These are phyloP conservation scores for Leucosporidium scottii DNA, from an alignment of 768 basidiomycete species.

Conservation along the genomic window DNA sequence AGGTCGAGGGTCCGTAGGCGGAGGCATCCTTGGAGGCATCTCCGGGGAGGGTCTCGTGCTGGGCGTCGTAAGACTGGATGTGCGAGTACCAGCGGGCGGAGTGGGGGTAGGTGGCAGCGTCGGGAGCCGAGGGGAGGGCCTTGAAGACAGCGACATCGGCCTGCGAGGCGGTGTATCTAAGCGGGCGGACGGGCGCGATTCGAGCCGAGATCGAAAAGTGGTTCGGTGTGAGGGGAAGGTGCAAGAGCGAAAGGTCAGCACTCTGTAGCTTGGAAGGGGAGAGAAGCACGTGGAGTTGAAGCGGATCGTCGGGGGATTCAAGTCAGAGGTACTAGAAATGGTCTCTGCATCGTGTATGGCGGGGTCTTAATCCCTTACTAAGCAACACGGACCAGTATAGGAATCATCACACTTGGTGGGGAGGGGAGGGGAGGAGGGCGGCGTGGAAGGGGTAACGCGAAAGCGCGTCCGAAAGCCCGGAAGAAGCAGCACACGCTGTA, in stretches of 20 bases:
- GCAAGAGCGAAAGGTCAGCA: slow-evolving; percentile 1
- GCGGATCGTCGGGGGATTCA: too few species aligned
- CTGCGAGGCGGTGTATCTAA: slow-evolving; percentile 83
- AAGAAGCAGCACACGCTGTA: neutral
- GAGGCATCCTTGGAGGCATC: slow-evolving; percentile 73
- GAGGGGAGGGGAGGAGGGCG: neutral
- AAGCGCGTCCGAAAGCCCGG: too few species aligned
- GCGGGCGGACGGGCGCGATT: neutral
- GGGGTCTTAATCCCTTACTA: slow-evolving; percentile 81
- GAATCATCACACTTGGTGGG: slow-evolving; percentile 54
- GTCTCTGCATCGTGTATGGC: slow-evolving; percentile 65
- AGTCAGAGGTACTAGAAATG: slow-evolving; percentile 64
- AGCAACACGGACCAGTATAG: slow-evolving; percentile 91
- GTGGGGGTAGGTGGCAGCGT: slow-evolving; percentile 60
- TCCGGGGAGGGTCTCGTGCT: slow-evolving; percentile 71
- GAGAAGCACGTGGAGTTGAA: slow-evolving; percentile 6
- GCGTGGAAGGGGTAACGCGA: neutral
- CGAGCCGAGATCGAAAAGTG: neutral
- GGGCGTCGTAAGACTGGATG: slow-evolving; percentile 75
- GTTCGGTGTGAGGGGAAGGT: neutral
- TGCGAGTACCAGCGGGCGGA: slow-evolving; percentile 88
- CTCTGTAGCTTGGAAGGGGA: neutral
- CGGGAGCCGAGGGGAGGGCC: slow-evolving; percentile 61
- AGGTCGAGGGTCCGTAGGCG: slow-evolving; percentile 55
- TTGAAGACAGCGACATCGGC: slow-evolving; percentile 90